These are phyloP conservation scores for Rhododendron williamsianum DNA, from an alignment of 148 eudicot genomes.

Conservation along the genomic window DNA sequence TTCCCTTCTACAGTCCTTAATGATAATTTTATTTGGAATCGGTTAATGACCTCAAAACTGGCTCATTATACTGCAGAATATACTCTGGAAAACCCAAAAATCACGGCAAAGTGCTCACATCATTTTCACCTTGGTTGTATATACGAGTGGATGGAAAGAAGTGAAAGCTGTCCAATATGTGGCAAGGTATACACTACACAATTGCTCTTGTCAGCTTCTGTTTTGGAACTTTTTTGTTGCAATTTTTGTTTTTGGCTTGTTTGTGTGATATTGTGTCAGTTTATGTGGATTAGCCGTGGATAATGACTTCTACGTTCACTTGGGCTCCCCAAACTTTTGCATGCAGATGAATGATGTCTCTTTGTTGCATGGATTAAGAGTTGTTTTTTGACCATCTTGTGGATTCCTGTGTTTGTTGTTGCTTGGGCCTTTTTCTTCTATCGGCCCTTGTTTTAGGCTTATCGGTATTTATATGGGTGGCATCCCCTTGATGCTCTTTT, in stretches of 20 bases:
- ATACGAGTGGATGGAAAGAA: conserved; percentile 28
- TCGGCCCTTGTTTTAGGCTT: background rate
- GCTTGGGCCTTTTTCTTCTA: background rate
- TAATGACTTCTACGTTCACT: background rate
- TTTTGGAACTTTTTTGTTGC: background rate
- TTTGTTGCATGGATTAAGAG: background rate
- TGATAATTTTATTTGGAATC: background rate
- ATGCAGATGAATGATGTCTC: background rate
- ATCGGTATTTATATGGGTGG: background rate
- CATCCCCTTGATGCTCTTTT: background rate
- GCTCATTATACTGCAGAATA: conserved; percentile 16
- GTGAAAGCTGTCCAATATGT: conserved; percentile 25
- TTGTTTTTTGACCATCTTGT: background rate
- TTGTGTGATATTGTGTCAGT: background rate
- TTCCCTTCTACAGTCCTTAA: too few species aligned
- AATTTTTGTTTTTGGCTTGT: background rate
- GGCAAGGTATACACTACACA: conserved; percentile 13
- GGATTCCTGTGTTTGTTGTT: background rate
- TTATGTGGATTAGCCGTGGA: background rate
- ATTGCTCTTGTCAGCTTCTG: background rate
- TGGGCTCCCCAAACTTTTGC: background rate
- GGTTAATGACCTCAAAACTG: background rate
- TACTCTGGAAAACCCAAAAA: conserved; percentile 25
- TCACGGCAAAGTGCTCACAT: conserved; percentile 20
- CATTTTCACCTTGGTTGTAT: conserved; percentile 28